A percentile compares a stretch with the other conserved stretches of the same genome.
phyloP scores from a whole-genome alignment of 2,329 filamentous ascomycete genomes.

The Fusarium domesticum region DNA sequence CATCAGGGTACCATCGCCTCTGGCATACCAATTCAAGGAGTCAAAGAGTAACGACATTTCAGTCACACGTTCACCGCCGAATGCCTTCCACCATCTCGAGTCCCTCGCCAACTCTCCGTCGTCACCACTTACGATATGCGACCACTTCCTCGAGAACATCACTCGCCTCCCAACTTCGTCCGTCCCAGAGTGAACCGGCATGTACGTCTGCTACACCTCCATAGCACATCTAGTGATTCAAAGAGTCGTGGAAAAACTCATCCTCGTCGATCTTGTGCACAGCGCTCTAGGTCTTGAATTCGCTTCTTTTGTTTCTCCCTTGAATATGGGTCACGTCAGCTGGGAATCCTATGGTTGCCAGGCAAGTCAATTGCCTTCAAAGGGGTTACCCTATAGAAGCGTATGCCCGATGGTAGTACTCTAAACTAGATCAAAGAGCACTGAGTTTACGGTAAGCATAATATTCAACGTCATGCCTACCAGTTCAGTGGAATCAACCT shows the following conservation, averaged over 20 bases:
- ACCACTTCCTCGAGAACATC: constrained; percentile 31
- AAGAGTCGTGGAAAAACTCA: constrained; percentile 30
- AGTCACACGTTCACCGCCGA: constrained; percentile 27
- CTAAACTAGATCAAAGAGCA: too few species aligned
- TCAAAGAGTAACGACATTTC: constrained; percentile 13
- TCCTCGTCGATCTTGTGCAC: constrained; percentile 26
- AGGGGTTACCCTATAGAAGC: too few species aligned
- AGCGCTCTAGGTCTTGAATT: constrained; percentile 27
- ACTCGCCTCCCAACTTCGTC: constrained; percentile 32
- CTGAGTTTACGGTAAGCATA: too few species aligned
- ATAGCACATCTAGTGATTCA: constrained; percentile 32
- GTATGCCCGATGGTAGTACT: too few species aligned
- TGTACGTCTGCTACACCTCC: constrained; percentile 23
- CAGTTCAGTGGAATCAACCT: too few species aligned
- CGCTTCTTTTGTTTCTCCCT: constrained; percentile 30
- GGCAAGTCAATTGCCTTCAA: too few species aligned
- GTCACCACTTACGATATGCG: constrained; percentile 27
- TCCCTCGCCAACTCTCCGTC: constrained; percentile 31
- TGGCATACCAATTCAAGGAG: not conserved
- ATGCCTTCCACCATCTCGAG: constrained; percentile 29
- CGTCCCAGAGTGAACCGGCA: constrained; percentile 31
- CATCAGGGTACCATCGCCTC: not conserved
- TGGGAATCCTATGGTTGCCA: not conserved
- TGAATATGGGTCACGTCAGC: constrained; percentile 28
- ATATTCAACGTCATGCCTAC: too few species aligned